Evolutionary conservation across 2,329 filamentous ascomycete species (phyloP).

Genomic region (Colletotrichum caudatum): DNA sequence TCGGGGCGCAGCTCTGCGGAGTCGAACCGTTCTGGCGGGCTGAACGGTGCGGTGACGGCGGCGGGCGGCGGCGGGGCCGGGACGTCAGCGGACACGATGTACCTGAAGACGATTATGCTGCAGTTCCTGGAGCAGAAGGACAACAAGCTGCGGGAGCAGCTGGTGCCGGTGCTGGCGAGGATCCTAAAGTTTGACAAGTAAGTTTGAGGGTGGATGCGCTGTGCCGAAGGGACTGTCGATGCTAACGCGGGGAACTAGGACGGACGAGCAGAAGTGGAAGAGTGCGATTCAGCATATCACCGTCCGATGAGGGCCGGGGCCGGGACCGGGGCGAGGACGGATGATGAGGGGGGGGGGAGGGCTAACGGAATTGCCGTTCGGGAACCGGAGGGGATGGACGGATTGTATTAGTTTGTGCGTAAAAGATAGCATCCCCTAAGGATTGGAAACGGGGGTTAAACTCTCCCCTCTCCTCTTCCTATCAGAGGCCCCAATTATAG

Average conservation of each 20-base stretch:
- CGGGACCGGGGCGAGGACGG: background rate
- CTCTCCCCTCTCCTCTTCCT: no score
- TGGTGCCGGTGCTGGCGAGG: conserved; percentile 82
- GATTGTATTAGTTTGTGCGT: conserved; percentile 29
- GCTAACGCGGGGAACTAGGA: conserved; percentile 48
- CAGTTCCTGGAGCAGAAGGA: conserved; percentile 87
- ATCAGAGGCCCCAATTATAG: background rate
- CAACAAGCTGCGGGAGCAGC: conserved; percentile 78
- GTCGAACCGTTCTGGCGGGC: conserved; percentile 57
- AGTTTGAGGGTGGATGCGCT: conserved; percentile 49
- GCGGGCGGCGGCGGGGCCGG: conserved; percentile 36
- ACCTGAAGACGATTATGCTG: conserved; percentile 83
- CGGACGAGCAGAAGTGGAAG: conserved; percentile 89
- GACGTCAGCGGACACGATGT: conserved; percentile 64
- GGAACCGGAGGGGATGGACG: background rate
- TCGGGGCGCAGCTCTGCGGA: conserved; percentile 60
- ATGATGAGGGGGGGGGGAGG: no score
- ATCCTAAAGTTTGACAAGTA: conserved; percentile 82
- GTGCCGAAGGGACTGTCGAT: background rate
- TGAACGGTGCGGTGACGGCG: conserved; percentile 48
- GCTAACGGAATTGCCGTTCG: background rate
- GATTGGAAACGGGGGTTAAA: background rate
- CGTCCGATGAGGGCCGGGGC: conserved; percentile 46
- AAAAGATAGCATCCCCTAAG: conserved; percentile 22
- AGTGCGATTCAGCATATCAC: conserved; percentile 73